phyloP scores from a whole-genome alignment of 2,329 filamentous ascomycete species.

The Penicillium sp. region DNA sequence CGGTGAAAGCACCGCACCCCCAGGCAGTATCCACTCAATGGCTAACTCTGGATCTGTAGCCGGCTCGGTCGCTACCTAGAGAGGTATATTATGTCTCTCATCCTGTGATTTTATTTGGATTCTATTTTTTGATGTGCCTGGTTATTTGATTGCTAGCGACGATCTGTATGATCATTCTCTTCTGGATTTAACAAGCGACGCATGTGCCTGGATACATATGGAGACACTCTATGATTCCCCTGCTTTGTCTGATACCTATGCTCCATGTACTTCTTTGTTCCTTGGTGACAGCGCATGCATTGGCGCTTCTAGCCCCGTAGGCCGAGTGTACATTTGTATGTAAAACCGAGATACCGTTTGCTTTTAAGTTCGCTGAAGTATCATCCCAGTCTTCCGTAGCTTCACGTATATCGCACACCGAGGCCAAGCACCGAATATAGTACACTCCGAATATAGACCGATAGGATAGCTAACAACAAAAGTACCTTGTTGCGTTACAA shows the following conservation, averaged over 20 bases:
- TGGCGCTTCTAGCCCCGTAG: background rate
- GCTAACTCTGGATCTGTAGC: conserved; percentile 29
- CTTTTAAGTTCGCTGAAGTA: background rate
- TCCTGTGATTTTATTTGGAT: conserved; percentile 3
- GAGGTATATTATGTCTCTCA: background rate
- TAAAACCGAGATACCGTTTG: conserved; percentile 10
- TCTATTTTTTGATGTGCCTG: background rate
- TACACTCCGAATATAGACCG: background rate
- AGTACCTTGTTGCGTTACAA: background rate
- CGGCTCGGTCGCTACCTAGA: conserved; percentile 16
- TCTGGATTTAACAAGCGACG: conserved; percentile 4
- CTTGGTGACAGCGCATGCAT: conserved; percentile 1
- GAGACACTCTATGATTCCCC: conserved; percentile 13
- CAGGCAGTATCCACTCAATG: conserved; percentile 31
- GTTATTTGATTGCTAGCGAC: conserved; percentile 7
- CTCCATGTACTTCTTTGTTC: background rate
- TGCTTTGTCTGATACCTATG: background rate
- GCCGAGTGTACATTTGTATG: background rate
- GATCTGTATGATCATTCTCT: conserved; percentile 3
- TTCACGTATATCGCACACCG: background rate
- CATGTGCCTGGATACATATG: conserved; percentile 11
- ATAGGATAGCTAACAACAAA: background rate
- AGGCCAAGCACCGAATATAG: background rate
- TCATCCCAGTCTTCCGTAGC: background rate
- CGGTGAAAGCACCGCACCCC: conserved; percentile 22